These are phyloP conservation scores for Penicillium herquei DNA, from an alignment of 495 filamentous ascomycete genomes.

Conservation along the genomic window DNA sequence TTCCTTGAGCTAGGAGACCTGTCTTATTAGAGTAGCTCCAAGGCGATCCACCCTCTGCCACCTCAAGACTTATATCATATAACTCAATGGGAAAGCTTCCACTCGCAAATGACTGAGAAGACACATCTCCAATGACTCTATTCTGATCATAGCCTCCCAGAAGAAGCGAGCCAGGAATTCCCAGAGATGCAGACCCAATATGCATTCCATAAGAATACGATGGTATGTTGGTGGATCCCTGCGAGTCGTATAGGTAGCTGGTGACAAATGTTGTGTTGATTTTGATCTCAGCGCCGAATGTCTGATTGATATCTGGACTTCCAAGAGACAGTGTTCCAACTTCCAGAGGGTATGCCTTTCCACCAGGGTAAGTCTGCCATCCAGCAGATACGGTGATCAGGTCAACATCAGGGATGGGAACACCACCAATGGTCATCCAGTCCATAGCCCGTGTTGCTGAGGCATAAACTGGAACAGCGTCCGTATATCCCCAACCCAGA, in stretches of 20 bases:
- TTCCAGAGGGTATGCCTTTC: not conserved
- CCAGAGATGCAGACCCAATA: slow-evolving; percentile 44
- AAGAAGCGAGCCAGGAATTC: slow-evolving; percentile 37
- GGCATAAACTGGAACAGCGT: not conserved
- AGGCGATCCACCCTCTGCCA: slow-evolving; percentile 38
- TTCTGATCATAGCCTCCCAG: slow-evolving; percentile 53
- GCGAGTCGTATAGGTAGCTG: slow-evolving; percentile 2
- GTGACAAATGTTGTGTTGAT: slow-evolving; percentile 6
- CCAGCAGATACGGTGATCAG: not conserved
- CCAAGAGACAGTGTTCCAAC: slow-evolving; percentile 4
- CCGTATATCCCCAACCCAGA: not conserved
- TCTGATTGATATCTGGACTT: slow-evolving; percentile 1
- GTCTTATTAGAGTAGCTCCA: slow-evolving; percentile 31
- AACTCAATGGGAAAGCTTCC: slow-evolving; percentile 28
- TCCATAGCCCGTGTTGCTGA: not conserved
- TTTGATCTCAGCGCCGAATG: not conserved
- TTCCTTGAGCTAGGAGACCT: slow-evolving; percentile 31
- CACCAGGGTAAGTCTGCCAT: slow-evolving; percentile 3
- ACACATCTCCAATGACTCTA: slow-evolving; percentile 26
- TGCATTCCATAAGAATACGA: slow-evolving; percentile 54
- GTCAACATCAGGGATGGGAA: not conserved
- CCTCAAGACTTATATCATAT: slow-evolving; percentile 37
- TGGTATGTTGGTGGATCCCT: slow-evolving; percentile 11
- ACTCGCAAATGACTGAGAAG: slow-evolving; percentile 13
- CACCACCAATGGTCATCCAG: not conserved